Evolutionary conservation across 2,329 filamentous ascomycete species (phyloP).

Genomic region (Chaetomiaceae sp.): DNA sequence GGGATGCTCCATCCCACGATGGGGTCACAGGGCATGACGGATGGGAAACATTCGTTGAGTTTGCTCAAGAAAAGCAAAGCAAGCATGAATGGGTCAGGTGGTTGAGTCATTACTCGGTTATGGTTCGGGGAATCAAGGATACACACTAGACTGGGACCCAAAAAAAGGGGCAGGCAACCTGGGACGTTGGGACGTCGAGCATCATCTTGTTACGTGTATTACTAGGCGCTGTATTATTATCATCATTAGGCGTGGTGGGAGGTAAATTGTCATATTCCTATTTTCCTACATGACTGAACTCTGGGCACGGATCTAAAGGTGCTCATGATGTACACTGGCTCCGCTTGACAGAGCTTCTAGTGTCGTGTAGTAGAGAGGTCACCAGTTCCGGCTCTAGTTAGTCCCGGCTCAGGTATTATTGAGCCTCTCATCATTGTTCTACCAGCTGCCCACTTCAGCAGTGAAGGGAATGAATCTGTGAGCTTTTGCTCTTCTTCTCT

Average conservation of each 20-base stretch:
- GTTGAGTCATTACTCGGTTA: background rate
- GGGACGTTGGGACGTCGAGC: background rate
- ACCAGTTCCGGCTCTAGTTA: background rate
- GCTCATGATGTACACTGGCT: too few relatives aligned
- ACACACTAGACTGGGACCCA: background rate
- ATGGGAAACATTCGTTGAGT: too few relatives aligned
- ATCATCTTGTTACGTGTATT: background rate
- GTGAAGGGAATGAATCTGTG: background rate
- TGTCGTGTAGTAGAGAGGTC: background rate
- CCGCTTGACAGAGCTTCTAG: too few relatives aligned
- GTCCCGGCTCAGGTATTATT: too few relatives aligned
- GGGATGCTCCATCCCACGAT: background rate
- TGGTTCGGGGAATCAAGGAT: background rate
- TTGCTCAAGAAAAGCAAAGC: too few relatives aligned
- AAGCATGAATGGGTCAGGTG: background rate
- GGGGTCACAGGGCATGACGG: too few relatives aligned
- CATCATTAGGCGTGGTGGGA: background rate
- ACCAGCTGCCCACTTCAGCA: background rate
- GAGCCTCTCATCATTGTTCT: too few relatives aligned
- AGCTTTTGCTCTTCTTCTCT: background rate
- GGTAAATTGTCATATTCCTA: background rate
- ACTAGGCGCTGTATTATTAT: slow-evolving; percentile 3
- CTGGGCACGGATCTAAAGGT: too few relatives aligned
- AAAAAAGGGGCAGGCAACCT: background rate
- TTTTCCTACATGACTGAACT: too few relatives aligned